Conservation (phyloP, 371 early-diverging fungal species). For the Mucor lusitanicus region DNA sequence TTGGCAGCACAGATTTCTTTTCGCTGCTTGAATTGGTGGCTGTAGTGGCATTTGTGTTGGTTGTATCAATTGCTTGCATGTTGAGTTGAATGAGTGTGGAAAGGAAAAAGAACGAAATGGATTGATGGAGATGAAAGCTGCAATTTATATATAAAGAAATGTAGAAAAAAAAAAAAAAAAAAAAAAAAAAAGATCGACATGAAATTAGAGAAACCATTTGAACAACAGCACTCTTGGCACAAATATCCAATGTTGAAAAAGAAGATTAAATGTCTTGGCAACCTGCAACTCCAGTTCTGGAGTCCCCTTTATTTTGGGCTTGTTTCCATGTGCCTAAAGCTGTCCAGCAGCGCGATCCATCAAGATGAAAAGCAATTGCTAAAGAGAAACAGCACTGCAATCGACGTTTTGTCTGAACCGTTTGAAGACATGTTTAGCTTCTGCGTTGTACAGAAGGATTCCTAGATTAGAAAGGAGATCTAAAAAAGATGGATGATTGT, state of each 20-base stretch:
- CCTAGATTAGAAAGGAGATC: neutral
- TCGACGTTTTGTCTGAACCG: neutral
- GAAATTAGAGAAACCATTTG: neutral
- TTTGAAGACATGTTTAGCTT: neutral
- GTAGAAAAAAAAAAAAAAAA: no score
- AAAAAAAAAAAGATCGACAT: neutral
- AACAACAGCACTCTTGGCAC: neutral
- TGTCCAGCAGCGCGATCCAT: neutral
- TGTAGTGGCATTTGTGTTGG: neutral
- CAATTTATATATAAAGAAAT: neutral
- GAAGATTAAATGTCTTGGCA: constrained; percentile 1
- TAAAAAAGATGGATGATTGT: neutral
- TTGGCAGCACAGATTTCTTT: constrained; percentile 21
- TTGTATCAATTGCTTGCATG: constrained; percentile 13
- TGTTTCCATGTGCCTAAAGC: neutral
- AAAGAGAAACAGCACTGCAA: neutral
- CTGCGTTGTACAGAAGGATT: neutral
- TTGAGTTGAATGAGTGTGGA: neutral
- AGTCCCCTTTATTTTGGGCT: neutral
- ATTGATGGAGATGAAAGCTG: neutral
- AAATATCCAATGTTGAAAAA: neutral
- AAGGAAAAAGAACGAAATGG: neutral
- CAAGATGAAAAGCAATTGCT: neutral
- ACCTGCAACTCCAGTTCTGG: neutral
- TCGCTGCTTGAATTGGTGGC: neutral